These are phyloP conservation scores for Aspergillus sclerotioniger DNA, from an alignment of 495 filamentous ascomycete species.

Conservation along the genomic window DNA sequence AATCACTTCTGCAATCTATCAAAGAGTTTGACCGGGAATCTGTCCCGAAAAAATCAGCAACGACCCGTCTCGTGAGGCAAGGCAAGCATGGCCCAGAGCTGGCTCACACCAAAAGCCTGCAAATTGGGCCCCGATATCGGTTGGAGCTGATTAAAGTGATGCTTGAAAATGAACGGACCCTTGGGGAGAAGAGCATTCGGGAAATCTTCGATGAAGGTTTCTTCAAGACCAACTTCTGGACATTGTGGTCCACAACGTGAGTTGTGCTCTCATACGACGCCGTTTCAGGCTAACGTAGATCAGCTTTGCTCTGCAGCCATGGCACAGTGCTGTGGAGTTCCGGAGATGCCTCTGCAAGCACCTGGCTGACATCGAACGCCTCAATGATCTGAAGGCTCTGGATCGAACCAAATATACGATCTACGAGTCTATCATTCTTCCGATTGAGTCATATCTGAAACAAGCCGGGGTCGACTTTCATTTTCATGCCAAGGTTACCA, in stretches of 20 bases:
- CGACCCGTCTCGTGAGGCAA: constrained; percentile 6
- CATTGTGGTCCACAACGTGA: constrained; percentile 35
- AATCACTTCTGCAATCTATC: constrained; percentile 17
- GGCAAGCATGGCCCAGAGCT: neutral
- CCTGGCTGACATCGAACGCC: constrained; percentile 17
- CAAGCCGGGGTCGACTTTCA: constrained; percentile 40
- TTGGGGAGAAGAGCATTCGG: constrained; percentile 30
- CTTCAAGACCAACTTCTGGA: constrained; percentile 41
- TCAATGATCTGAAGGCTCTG: constrained; percentile 26
- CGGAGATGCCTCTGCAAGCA: constrained; percentile 24
- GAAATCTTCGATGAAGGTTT: constrained; percentile 33
- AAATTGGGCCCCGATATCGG: constrained; percentile 22
- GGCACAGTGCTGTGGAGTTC: constrained; percentile 38
- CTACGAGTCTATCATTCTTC: constrained; percentile 36
- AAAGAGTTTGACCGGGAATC: neutral
- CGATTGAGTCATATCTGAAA: constrained; percentile 35
- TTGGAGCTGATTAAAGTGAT: constrained; percentile 29
- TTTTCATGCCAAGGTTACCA: constrained; percentile 23
- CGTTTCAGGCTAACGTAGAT: neutral
- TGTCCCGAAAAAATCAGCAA: constrained; percentile 1
- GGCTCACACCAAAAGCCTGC: constrained; percentile 1
- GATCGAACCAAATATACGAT: constrained; percentile 32
- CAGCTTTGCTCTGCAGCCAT: constrained; percentile 34
- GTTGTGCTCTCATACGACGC: neutral
- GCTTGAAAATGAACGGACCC: constrained; percentile 22